Conservation (phyloP, 176 grass and related monocot genomes). For the Leersia perrieri region DNA sequence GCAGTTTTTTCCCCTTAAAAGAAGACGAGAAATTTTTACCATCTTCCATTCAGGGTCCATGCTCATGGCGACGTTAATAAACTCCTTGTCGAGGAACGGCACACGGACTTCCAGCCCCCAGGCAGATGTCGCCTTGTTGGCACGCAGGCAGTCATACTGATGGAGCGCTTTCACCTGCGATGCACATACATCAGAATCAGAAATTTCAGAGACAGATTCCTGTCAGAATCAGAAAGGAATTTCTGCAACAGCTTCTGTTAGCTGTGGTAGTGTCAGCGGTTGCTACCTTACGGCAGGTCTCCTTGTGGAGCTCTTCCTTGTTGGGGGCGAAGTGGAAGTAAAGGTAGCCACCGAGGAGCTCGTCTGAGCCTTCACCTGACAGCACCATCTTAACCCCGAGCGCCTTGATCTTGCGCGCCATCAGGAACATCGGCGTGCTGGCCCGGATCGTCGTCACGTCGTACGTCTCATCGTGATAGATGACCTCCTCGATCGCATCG, state of each 20-base stretch:
- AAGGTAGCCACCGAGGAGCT: conserved; percentile 92
- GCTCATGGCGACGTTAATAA: conserved; percentile 82
- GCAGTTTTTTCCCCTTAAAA: background rate
- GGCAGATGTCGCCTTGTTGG: conserved; percentile 88
- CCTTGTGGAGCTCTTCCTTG: conserved; percentile 92
- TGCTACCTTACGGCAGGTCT: conserved; percentile 85
- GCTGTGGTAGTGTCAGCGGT: background rate
- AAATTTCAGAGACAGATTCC: background rate
- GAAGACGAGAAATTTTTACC: conserved; percentile 33
- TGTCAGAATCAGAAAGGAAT: background rate
- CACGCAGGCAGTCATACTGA: conserved; percentile 92
- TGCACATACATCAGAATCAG: background rate
- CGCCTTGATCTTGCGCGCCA: conserved; percentile 97
- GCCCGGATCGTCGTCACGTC: conserved; percentile 95
- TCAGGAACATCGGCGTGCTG: conserved; percentile 98
- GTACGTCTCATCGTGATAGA: conserved; percentile 89
- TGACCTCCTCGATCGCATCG: conserved; percentile 95
- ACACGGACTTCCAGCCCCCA: conserved; percentile 96
- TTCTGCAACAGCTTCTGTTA: background rate
- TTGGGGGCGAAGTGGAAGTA: conserved; percentile 99
- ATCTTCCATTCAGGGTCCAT: conserved; percentile 96
- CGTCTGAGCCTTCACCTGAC: conserved; percentile 91
- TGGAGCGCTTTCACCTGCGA: conserved; percentile 76
- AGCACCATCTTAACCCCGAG: conserved; percentile 98
- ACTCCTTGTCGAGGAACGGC: conserved; percentile 97